Evolutionary conservation across 2,329 filamentous ascomycete species (phyloP), one percentile per base, ranked within the genome.

Genomic region (Magnaporthiopsis rhizophila): DNA sequence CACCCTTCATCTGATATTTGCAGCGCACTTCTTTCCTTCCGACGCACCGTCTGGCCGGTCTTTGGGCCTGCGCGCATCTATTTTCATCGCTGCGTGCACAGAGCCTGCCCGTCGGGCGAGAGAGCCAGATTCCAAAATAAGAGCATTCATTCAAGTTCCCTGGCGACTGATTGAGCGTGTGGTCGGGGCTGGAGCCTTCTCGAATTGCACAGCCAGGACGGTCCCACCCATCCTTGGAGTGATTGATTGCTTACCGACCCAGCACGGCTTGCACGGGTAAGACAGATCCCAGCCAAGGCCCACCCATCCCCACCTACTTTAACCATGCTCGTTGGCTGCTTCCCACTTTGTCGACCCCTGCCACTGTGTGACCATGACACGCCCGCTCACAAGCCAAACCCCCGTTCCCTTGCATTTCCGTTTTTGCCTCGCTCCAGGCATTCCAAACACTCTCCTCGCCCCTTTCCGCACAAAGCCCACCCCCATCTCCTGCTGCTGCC

Each of bases 371-470:
- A 13, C 28, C 59, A 60, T 32, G 32, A 30, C 59, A 60, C 32
- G 59, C 59, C 24, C 59, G 32, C 59, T 13, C 59, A 59, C 58
- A 59, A 30, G 32, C 58, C 63, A 65, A 66, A 68, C 30, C 70
- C 68, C 65, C 67, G 68, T 67, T 60, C 68, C 68, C 69, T 68
- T 71, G 68, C 69, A 69, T 72, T 65, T 62, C 64, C 64, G 62
- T 59, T 64, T 66, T 66, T 65, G 64, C 65, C 63, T 68, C 63
- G 68, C 68, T 67, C 69, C 68, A 67, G 67, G 69, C 65, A 63
- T 71, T 66, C 67, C 67, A 71, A 69, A 69, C 68, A 69, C 70
- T 69, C 69, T 68, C 69, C 59, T 57, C 63, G 28, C 60, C 65
- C 64, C 57, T 65, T 64, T 58, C 45, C 64, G 3, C 30, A 36